Evolutionary conservation across 2,329 filamentous ascomycete genomes (phyloP).

Genomic region (Eutypella sp.): DNA sequence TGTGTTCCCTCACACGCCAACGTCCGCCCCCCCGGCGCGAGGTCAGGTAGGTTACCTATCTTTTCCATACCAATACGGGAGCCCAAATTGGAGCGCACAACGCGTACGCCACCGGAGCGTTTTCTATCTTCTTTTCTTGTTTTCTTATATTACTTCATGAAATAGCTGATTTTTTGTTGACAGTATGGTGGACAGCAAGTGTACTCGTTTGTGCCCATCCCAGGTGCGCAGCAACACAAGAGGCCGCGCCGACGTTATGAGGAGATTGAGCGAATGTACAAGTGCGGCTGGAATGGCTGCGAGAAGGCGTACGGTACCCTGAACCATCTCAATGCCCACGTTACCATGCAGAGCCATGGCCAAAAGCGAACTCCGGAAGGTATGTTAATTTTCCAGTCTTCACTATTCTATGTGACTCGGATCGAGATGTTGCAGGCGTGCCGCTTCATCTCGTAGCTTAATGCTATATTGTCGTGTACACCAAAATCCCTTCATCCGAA

Average conservation of each 20-base stretch:
- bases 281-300: slow-evolving; percentile 96
- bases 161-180: slow-evolving; percentile 29
- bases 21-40: slow-evolving; percentile 50
- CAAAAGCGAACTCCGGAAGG: slow-evolving; percentile 94
- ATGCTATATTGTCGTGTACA: too few species aligned
- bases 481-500: too few species aligned
- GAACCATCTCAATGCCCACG: slow-evolving; percentile 96
- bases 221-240: slow-evolving; percentile 95
- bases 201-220: slow-evolving; percentile 96
- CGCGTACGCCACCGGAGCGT: neutral
- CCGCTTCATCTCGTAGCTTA: too few species aligned
- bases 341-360: slow-evolving; percentile 98
- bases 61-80: slow-evolving; percentile 7
- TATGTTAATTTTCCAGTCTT: slow-evolving; percentile 49
- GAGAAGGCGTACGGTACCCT: slow-evolving; percentile 98
- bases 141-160: slow-evolving; percentile 13
- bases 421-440: too few species aligned
- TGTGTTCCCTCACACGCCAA: slow-evolving; percentile 52
- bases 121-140: slow-evolving; percentile 4
- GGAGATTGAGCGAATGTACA: slow-evolving; percentile 99
- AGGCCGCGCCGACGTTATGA: slow-evolving; percentile 89
- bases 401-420: too few species aligned
- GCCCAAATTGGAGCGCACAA: slow-evolving; percentile 11
- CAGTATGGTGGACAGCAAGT: slow-evolving; percentile 57
- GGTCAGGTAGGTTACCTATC: slow-evolving; percentile 50